Conservation (phyloP, 352 stramenopile species). For the Globisporangium orthogonon region DNA sequence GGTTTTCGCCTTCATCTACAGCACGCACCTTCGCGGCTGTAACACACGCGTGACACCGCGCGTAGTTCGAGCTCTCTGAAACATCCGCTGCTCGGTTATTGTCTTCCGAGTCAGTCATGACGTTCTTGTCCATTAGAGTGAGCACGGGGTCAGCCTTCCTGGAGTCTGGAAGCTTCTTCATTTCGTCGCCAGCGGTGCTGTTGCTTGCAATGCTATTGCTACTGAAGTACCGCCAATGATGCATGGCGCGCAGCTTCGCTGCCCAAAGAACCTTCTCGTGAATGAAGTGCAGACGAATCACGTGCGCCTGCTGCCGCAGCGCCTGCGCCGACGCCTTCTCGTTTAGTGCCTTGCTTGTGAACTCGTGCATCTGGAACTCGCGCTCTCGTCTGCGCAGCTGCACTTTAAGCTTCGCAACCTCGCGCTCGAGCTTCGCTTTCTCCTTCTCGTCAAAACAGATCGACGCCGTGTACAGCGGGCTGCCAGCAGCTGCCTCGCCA, state of each 20-base stretch:
- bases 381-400: constrained; percentile 28
- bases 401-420: constrained; percentile 31
- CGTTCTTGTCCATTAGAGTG: constrained; percentile 1
- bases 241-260: constrained; percentile 20
- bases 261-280: constrained; percentile 19
- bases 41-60: neutral
- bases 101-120: constrained; percentile 4
- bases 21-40: neutral
- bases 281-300: constrained; percentile 35
- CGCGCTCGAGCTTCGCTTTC: constrained; percentile 27
- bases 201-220: neutral
- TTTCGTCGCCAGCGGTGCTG: neutral
- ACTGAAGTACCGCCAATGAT: constrained; percentile 24
- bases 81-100: neutral
- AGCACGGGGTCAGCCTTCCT: neutral
- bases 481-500: neutral
- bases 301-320: constrained; percentile 16
- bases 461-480: constrained; percentile 11
- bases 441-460: constrained; percentile 26
- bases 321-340: constrained; percentile 8
- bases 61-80: no score
- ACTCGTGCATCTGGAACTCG: constrained; percentile 19
- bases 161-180: no score
- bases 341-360: constrained; percentile 5
- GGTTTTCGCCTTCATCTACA: neutral